Conservation (phyloP, 371 early-diverging fungal species). For the Mucor lusitanicus region DNA sequence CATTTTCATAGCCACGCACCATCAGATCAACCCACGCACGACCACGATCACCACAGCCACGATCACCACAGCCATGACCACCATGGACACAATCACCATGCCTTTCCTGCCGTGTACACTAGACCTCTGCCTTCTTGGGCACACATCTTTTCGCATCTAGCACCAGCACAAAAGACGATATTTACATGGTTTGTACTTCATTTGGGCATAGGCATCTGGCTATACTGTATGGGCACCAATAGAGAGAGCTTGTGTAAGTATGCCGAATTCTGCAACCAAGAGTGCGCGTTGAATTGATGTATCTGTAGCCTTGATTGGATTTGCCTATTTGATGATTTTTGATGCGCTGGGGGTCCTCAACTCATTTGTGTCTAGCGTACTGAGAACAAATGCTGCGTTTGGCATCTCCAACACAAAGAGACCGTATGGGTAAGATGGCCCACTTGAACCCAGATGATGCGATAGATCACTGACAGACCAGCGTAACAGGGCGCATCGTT, state of each 20-base stretch:
- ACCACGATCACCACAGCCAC: constrained; percentile 21
- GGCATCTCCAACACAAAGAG: constrained; percentile 54
- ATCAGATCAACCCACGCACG: constrained; percentile 19
- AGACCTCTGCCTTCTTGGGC: constrained; percentile 45
- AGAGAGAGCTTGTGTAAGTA: constrained; percentile 54
- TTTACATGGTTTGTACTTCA: constrained; percentile 63
- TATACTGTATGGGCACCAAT: constrained; percentile 56
- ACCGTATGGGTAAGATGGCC: constrained; percentile 56
- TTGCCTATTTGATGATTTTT: constrained; percentile 60
- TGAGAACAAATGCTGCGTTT: constrained; percentile 48
- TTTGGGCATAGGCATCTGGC: constrained; percentile 42
- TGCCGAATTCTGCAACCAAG: neutral
- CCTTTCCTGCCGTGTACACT: constrained; percentile 33
- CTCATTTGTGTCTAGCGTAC: constrained; percentile 54
- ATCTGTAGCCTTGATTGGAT: constrained; percentile 50
- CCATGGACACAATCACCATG: constrained; percentile 20
- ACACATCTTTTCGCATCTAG: constrained; percentile 48
- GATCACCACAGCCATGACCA: no score
- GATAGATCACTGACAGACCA: neutral
- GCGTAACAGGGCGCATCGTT: constrained; percentile 51
- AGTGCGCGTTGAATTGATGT: neutral
- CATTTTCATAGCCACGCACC: constrained; percentile 19
- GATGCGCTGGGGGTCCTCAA: constrained; percentile 68
- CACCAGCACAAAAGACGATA: constrained; percentile 61
- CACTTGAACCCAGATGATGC: neutral